Evolutionary conservation across 2,329 filamentous ascomycete species (phyloP), one percentile per base, ranked within the genome.

Genomic region (Paecilomyces formosus): DNA sequence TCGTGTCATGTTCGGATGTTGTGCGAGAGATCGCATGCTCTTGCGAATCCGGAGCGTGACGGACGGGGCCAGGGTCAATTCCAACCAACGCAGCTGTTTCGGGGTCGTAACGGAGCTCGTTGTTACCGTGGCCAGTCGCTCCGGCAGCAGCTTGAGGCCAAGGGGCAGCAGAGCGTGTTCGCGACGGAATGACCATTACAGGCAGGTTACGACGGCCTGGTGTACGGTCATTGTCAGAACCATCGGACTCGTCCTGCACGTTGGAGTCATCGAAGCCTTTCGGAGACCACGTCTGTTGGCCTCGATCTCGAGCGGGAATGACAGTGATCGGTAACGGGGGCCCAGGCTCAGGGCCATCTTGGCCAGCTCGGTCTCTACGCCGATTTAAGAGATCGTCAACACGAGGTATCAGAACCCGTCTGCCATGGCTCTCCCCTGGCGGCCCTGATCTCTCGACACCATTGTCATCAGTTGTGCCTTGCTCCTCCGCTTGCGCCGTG

Each of bases 111-210:
- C 70, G 70, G 28, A 75, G 59, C 26, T 68, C 66, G 54, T 73
- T 71, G 22, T 68, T 62, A 9, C 62, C 61, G 53, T 66, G 57
- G 26, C 66, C 53, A 15, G 63, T 62, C 18, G 60, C 57, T 24
- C 68, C 65, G 15, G 70, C 61, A 33, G 72, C 70, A 21, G 73
- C 70, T 3, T 80, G 77, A n/a, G 76, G 81, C 82, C 83, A 86
- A 2, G 81, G 80, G 54, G 81, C 75, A 33, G 79, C 79, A 30
- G 76, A 74, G 55, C 79, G 75, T 39, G 81, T 78, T 60, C 84
- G 84, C 2, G 83, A 82, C 4, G 84, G 84, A 52, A 87, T 84
- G 45, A 86, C 77, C 3, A 81, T 84, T 12, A 85, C 79, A 1
- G 82, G 83, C 3, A 72, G 56, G 57, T 66, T 63, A 24, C 61